Base-by-base conservation (phyloP, 345 rosid species). In the Gossypium raimondii region DNA sequence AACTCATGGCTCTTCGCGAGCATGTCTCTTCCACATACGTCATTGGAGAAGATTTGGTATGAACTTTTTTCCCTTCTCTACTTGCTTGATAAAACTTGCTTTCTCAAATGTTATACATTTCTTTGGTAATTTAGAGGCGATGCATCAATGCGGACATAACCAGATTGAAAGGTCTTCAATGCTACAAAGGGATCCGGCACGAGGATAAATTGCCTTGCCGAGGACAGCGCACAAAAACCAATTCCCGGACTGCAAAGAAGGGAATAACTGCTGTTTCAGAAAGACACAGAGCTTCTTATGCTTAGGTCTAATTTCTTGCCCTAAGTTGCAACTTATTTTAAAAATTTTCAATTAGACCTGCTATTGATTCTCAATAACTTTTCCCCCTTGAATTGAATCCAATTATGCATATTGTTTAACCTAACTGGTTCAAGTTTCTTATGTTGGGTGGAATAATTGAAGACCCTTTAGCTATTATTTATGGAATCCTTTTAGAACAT, bases 21-120 rank as follows among this genome's bases (percentile, higher is more conserved):
- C 29, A 53, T 20, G 87, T 88, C 74, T 87, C 89, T 53, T 81
- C 82, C 62, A 83, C 79, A 59, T 83, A 86, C 71, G 20, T 81
- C 78, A 80, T 84, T 17, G 94, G 86, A 73, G 87, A 85, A 65
- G 88, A 88, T 74, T 76, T 90, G 90, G 94, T 89, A 80, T 20
- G 4, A 5, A 17, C 25, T 53, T 76, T 47, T 58, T 34, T 45
- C 27, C 10, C 16, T 44, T 7, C 45, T 14, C n/a, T 25, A 17
- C 9, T 48, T 76, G 20, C 44, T 50, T 2, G 0, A 47, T 43
- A 44, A 18, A 51, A 53, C 22, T 75, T 51, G 3, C 34, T 41
- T 17, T 60, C 55, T 70, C 53, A 51, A 38, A 70, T 9, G 7
- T 9, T 24, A 48, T 45, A 34, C 29, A 11, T 52, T 63, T 69